Conservation (phyloP, 441 rosid species). For the Geranium incanum region DNA sequence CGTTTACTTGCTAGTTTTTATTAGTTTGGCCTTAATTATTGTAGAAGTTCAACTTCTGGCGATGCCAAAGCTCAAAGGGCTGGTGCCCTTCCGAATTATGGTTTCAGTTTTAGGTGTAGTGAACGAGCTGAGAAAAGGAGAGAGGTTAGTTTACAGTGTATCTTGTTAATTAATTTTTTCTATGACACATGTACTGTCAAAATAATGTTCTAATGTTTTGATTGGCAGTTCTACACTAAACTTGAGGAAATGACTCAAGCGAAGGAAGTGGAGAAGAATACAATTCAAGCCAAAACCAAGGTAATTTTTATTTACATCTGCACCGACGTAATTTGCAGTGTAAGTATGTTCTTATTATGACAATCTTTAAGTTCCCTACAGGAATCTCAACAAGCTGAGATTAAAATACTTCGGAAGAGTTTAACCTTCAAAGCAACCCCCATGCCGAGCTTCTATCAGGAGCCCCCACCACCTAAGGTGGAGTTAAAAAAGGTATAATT, state of each 20-base stretch:
- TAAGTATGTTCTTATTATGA: constrained; percentile 9
- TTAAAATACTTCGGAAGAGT: constrained; percentile 82
- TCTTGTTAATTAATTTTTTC: background rate
- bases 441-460: constrained; percentile 96
- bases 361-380: constrained; percentile 25
- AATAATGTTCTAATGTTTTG: background rate
- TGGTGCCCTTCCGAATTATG: constrained; percentile 85
- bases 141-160: constrained; percentile 52
- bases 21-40: constrained; percentile 32
- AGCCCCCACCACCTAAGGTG: constrained; percentile 75
- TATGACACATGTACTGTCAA: background rate
- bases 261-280: constrained; percentile 25
- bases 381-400: constrained; percentile 97
- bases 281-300: constrained; percentile 72
- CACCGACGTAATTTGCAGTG: constrained; percentile 10
- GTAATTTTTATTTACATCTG: constrained; percentile 32
- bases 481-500: constrained; percentile 78
- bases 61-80: constrained; percentile 59
- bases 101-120: constrained; percentile 91
- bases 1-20: background rate
- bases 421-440: constrained; percentile 94
- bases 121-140: constrained; percentile 95
- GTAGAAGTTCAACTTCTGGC: constrained; percentile 56
- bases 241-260: constrained; percentile 31
- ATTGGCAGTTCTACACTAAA: constrained; percentile 26